Conservation (phyloP, 2,329 filamentous ascomycete genomes). For the Exserohilum rostratum region DNA sequence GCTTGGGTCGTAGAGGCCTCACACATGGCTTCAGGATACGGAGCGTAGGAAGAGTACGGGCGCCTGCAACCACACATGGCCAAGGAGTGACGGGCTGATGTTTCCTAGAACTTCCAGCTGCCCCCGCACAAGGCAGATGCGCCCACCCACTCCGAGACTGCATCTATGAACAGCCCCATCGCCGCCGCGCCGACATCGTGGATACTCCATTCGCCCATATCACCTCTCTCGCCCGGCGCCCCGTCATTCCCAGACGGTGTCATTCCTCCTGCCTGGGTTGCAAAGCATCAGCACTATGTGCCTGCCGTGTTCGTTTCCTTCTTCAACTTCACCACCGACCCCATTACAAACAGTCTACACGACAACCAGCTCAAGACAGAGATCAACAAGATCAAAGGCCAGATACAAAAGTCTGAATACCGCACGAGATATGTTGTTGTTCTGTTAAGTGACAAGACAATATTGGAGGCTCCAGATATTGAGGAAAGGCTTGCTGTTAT, state of each 20-base stretch:
- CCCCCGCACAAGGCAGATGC: conserved; percentile 68
- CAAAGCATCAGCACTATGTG: conserved; percentile 84
- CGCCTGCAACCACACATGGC: conserved; percentile 27
- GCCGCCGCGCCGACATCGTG: conserved; percentile 53
- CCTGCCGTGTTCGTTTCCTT: conserved; percentile 83
- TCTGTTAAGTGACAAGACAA: conserved; percentile 73
- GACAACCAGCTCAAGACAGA: conserved; percentile 90
- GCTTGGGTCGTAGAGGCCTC: conserved; percentile 54
- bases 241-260: conserved; percentile 88
- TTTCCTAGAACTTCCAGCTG: conserved; percentile 59
- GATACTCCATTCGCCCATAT: conserved; percentile 87
- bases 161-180: conserved; percentile 60
- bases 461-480: conserved; percentile 63
- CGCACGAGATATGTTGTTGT: conserved; percentile 79
- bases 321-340: conserved; percentile 76
- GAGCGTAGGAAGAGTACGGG: conserved; percentile 77
- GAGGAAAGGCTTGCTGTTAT: conserved; percentile 82
- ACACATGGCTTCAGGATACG: conserved; percentile 69
- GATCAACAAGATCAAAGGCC: conserved; percentile 76
- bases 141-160: conserved; percentile 58
- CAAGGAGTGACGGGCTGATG: conserved; percentile 26
- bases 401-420: conserved; percentile 73
- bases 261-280: conserved; percentile 80
- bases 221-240: conserved; percentile 83
- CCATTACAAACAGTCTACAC: conserved; percentile 74